Evolutionary conservation across 1,284 basidiomycete species (phyloP).

Genomic region (Pyrrhoderma noxium): DNA sequence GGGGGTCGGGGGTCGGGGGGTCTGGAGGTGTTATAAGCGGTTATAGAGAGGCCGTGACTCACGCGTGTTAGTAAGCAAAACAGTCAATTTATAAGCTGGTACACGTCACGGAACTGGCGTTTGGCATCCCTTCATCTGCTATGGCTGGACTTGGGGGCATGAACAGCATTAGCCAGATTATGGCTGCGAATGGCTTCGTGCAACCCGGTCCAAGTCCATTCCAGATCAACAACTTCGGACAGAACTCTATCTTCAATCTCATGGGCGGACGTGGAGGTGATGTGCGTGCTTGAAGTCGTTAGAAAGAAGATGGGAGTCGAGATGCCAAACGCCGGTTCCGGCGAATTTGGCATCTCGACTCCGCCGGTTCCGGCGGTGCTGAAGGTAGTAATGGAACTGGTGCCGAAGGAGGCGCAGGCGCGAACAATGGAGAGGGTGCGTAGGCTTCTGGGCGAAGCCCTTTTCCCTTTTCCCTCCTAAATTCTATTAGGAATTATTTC

Average conservation of each 20-base stretch:
- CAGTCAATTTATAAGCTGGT: too few relatives aligned
- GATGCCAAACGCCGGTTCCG: slow-evolving; percentile 12
- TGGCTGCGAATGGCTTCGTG: slow-evolving; percentile 54
- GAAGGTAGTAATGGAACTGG: neutral
- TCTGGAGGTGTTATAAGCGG: too few relatives aligned
- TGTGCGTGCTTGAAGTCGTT: slow-evolving; percentile 52
- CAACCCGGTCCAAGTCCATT: slow-evolving; percentile 36
- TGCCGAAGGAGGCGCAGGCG: neutral
- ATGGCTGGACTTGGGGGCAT: slow-evolving; percentile 40
- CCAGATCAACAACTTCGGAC: slow-evolving; percentile 28
- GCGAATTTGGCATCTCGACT: too few relatives aligned
- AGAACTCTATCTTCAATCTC: slow-evolving; percentile 29
- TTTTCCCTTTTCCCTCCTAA: too few relatives aligned
- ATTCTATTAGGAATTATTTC: too few relatives aligned
- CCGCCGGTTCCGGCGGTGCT: neutral
- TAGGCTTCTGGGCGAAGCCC: neutral
- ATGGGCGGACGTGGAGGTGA: slow-evolving; percentile 47
- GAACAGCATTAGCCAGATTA: slow-evolving; percentile 53
- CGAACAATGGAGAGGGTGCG: slow-evolving; percentile 2
- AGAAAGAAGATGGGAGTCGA: slow-evolving; percentile 80
- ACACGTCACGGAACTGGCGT: too few relatives aligned
- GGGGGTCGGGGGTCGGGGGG: too few relatives aligned
- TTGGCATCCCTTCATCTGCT: slow-evolving; percentile 12
- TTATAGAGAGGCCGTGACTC: too few relatives aligned
- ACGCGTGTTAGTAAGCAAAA: too few relatives aligned